phyloP scores from a whole-genome alignment of 2,329 filamentous ascomycete species.

The Trichoderma guizhouense region DNA sequence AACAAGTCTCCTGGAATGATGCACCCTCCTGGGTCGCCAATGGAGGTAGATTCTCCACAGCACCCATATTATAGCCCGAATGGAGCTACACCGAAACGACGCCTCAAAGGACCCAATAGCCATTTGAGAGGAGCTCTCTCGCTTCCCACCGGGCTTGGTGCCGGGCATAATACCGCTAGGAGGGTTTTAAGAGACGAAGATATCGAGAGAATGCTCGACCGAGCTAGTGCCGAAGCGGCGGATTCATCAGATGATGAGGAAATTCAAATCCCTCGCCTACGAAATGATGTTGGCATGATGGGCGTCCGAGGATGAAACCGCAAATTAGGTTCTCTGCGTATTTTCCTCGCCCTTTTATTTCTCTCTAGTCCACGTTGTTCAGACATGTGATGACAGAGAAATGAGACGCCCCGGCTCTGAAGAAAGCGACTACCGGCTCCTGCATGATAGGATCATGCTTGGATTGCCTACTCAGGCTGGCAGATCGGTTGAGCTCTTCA shows the following conservation, averaged over 20 bases:
- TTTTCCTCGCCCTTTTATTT: neutral
- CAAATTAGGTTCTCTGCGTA: too few species aligned
- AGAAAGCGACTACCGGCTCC: neutral
- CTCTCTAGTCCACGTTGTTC: neutral
- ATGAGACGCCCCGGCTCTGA: neutral
- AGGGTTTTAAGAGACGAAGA: conserved; percentile 51
- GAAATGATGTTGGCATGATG: conserved; percentile 30
- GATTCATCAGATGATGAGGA: conserved; percentile 58
- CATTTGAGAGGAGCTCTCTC: conserved; percentile 43
- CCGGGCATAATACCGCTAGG: conserved; percentile 36
- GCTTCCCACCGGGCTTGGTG: conserved; percentile 47
- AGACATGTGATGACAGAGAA: neutral
- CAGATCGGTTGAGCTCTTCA: neutral
- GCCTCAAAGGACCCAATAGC: conserved; percentile 39
- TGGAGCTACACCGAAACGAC: conserved; percentile 42
- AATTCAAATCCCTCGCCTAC: conserved; percentile 46
- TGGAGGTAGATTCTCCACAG: conserved; percentile 45
- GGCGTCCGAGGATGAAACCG: conserved; percentile 21
- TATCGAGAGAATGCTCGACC: conserved; percentile 57
- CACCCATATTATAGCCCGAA: conserved; percentile 27
- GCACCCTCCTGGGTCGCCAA: conserved; percentile 40
- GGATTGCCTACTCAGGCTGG: neutral
- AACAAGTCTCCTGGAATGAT: conserved; percentile 43
- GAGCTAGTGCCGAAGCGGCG: conserved; percentile 45
- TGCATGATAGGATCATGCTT: neutral